Percentiles rank a stretch among this genome's conserved stretches.
phyloP scores from a whole-genome alignment of 1,139 yeast species.

The Candida sojae region DNA sequence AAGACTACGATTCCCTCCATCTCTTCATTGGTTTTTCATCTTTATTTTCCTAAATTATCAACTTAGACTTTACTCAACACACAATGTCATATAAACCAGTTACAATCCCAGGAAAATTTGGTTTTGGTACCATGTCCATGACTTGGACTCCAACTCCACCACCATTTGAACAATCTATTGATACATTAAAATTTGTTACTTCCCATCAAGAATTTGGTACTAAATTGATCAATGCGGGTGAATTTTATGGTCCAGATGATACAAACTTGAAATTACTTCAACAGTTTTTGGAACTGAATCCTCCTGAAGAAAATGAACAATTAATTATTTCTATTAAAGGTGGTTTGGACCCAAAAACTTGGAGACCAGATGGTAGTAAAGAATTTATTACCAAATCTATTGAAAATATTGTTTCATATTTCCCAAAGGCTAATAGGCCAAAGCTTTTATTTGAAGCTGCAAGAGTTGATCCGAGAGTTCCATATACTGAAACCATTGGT shows the following conservation, averaged over 20 bases:
- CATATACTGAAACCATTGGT: conserved; percentile 51
- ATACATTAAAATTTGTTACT: conserved; percentile 48
- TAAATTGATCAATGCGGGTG: conserved; percentile 71
- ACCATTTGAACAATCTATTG: conserved; percentile 48
- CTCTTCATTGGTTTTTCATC: background rate
- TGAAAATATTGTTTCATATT: conserved; percentile 44
- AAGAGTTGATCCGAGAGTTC: conserved; percentile 56
- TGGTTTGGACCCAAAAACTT: conserved; percentile 35
- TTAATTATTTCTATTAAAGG: conserved; percentile 73
- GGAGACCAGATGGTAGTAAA: conserved; percentile 51
- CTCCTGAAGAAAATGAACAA: conserved; percentile 51
- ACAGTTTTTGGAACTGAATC: conserved; percentile 52
- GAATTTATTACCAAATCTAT: conserved; percentile 53
- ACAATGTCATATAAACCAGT: conserved; percentile 16
- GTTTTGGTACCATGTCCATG: conserved; percentile 67
- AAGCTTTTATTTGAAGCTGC: conserved; percentile 67
- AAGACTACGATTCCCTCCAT: background rate
- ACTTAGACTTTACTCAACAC: background rate
- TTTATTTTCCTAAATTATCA: background rate
- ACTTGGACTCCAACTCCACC: conserved; percentile 53
- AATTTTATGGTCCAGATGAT: conserved; percentile 65
- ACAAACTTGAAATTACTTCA: conserved; percentile 49
- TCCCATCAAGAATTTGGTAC: conserved; percentile 42
- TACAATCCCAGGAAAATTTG: conserved; percentile 35
- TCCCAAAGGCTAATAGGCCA: conserved; percentile 44